Evolutionary conservation across 1,139 yeast genomes (phyloP), one percentile per base, ranked within the genome.

Genomic region (Zygosaccharomyces sapae): DNA sequence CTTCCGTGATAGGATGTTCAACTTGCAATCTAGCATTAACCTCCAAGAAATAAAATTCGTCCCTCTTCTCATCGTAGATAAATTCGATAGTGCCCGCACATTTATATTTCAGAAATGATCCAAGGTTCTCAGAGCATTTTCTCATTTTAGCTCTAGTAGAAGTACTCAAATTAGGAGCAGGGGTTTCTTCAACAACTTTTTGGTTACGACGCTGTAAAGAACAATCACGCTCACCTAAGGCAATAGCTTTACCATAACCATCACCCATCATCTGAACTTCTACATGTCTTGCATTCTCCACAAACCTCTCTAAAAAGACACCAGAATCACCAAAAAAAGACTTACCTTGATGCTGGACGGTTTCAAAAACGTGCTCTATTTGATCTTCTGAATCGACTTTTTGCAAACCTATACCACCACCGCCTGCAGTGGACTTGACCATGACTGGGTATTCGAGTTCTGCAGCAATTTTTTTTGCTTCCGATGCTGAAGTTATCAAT

Each of bases 361-460:
- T 83, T 58, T 80, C 85, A 68, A 88, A 90, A 12, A 90, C 95
- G 54, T 85, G 72, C 69, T 80, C 86, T 53, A 90, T 81, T 50
- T 90, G 96, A 12, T 69, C 80, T 57, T 80, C 87, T 38, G 81
- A 76, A 61, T 89, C 95, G 51, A 90, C 97, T 65, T 89, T 85
- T 66, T 89, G 97, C 59, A 92, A 74, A 55, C 98, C 98, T 62
- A 90, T 92, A 69, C 98, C 98, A 67, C 98, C 98, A 61, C 98
- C 98, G 66, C 98, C 98, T 31, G 97, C 97, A 52, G 97, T 90
- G 18, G 96, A 86, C 70, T 92, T 92, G 46, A 92, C 86, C 97
- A 92, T 92, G 38, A 92, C 79, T 22, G 98, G 97, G 62, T 87
- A 92, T 53, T 81, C 88, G 47, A 92, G 74, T 56, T 79, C 72